Conservation (phyloP, 164 flowering plant species). For the Euptelea pleiosperma region DNA sequence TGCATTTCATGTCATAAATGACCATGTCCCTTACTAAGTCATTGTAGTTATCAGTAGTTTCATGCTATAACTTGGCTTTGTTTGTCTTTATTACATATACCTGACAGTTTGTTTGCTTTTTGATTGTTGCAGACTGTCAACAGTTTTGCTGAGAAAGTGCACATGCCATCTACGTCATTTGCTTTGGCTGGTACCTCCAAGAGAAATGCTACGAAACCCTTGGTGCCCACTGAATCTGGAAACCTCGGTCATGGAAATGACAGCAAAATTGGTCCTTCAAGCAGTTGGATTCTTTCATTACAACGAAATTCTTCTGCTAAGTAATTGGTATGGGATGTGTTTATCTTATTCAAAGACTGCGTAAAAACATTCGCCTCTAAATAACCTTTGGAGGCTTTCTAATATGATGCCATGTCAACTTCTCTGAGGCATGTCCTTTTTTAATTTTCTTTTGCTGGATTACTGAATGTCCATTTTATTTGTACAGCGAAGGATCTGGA, state of each 20-base stretch:
- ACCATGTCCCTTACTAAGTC: no score
- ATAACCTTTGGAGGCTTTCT: background rate
- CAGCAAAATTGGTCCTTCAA: constrained; percentile 57
- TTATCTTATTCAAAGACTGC: no score
- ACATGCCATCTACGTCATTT: constrained; percentile 58
- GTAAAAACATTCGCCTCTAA: background rate
- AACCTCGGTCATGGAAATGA: constrained; percentile 43
- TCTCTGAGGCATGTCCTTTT: background rate
- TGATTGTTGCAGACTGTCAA: constrained; percentile 33
- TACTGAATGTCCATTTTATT: constrained; percentile 7
- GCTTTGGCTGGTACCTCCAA: constrained; percentile 48
- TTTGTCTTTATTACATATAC: background rate
- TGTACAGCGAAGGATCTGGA: constrained; percentile 15
- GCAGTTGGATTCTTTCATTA: constrained; percentile 80
- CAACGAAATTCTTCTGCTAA: constrained; percentile 80
- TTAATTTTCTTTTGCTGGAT: background rate
- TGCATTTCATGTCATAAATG: no score
- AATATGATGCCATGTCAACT: background rate
- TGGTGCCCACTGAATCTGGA: constrained; percentile 44
- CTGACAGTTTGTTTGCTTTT: constrained; percentile 1
- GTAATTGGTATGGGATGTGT: constrained; percentile 45
- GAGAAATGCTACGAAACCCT: constrained; percentile 44
- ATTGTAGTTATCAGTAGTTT: no score
- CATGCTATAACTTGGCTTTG: no score
- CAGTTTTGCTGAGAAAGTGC: constrained; percentile 25